Percentiles rank a stretch among this genome's conserved stretches.
Conservation (phyloP, 768 basidiomycete species). For the Rickenella mellea region DNA sequence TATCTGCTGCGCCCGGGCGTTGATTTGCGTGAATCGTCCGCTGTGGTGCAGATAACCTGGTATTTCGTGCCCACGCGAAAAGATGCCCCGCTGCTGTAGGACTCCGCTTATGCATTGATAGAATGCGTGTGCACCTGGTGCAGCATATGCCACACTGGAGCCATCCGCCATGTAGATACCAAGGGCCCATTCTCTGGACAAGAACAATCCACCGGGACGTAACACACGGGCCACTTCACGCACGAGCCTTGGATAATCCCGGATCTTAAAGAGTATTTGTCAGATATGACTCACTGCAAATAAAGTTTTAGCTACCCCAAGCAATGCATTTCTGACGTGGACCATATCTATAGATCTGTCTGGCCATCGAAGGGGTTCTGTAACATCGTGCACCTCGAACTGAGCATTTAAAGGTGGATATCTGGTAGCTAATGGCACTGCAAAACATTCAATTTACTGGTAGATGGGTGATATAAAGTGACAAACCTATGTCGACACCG, state of each 20-base stretch:
- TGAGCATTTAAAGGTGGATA: conserved; percentile 50
- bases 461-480: conserved; percentile 7
- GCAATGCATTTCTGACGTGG: conserved; percentile 49
- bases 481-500: conserved; percentile 70
- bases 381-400: conserved; percentile 62
- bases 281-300: conserved; percentile 1
- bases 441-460: conserved; percentile 3
- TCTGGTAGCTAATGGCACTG: conserved; percentile 66
- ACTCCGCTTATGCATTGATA: neutral
- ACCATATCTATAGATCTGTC: conserved; percentile 55
- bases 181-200: conserved; percentile 53
- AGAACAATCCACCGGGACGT: conserved; percentile 60
- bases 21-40: conserved; percentile 33
- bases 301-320: conserved; percentile 40
- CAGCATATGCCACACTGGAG: conserved; percentile 26
- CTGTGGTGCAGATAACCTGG: conserved; percentile 26
- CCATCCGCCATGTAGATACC: conserved; percentile 27
- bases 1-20: conserved; percentile 25
- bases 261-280: conserved; percentile 33
- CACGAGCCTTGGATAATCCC: conserved; percentile 42
- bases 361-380: conserved; percentile 37
- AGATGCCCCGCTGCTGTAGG: conserved; percentile 24
- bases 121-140: conserved; percentile 18
- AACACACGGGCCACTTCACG: conserved; percentile 55
- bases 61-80: conserved; percentile 26